These are phyloP conservation scores for Acanthamoeba pearcei DNA, from an alignment of 208 protist genomes.

Conservation along the genomic window DNA sequence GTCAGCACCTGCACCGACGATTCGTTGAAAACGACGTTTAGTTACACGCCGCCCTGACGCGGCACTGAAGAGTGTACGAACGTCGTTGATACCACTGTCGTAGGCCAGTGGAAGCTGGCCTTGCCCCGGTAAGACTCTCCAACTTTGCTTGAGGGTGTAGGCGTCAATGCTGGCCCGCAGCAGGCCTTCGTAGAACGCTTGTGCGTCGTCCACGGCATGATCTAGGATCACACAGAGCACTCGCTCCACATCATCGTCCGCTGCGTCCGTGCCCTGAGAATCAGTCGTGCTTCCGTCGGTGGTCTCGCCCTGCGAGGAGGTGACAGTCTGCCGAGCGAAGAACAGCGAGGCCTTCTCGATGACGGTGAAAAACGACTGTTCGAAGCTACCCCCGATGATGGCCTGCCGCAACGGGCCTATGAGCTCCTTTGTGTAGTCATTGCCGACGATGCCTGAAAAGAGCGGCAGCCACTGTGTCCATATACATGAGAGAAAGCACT, in stretches of 20 bases:
- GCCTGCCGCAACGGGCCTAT: not conserved
- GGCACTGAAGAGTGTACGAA: not conserved
- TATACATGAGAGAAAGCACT: too few relatives aligned
- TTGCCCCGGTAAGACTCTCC: not conserved
- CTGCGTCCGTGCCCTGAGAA: not conserved
- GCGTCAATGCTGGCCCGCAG: not conserved
- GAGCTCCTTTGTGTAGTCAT: not conserved
- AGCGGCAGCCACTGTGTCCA: conserved; percentile 12
- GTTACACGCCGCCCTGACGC: not conserved
- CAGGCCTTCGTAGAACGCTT: not conserved
- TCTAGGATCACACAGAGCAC: not conserved
- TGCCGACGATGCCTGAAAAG: not conserved
- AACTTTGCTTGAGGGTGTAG: not conserved
- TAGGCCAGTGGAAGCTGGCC: not conserved
- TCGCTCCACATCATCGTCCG: not conserved
- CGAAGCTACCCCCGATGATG: not conserved
- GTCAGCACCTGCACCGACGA: not conserved
- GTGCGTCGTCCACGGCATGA: not conserved
- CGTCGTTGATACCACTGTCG: not conserved
- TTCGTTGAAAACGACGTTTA: not conserved
- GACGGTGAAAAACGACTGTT: not conserved
- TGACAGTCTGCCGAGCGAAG: not conserved
- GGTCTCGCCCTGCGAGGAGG: not conserved
- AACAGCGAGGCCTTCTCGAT: not conserved
- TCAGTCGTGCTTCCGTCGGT: not conserved